These are phyloP conservation scores for Fusarium oligoseptatum DNA, from an alignment of 2,329 filamentous ascomycete genomes.

Conservation along the genomic window DNA sequence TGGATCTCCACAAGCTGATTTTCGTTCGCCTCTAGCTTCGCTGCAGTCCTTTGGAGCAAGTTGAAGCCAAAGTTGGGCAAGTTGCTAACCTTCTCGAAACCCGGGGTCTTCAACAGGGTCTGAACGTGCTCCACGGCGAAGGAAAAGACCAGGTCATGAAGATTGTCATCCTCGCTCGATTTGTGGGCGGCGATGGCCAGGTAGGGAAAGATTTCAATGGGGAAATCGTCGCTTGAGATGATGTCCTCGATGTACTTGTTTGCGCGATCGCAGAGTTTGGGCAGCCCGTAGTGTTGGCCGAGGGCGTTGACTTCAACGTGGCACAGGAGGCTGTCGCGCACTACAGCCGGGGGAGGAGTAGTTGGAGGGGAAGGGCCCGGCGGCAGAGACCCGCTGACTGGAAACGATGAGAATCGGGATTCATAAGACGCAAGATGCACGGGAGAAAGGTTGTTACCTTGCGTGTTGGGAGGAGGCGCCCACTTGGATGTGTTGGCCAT, in stretches of 20 bases:
- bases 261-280: slow-evolving; percentile 20
- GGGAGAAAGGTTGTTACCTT: background rate
- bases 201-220: background rate
- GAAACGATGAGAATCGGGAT: background rate
- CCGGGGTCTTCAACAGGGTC: background rate
- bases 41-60: background rate
- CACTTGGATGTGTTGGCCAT: background rate
- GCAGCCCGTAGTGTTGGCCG: slow-evolving; percentile 37
- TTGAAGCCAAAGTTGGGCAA: background rate
- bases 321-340: slow-evolving; percentile 11
- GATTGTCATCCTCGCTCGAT: background rate
- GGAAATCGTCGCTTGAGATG: background rate
- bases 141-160: background rate
- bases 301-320: slow-evolving; percentile 42
- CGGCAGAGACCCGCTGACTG: background rate
- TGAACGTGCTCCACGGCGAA: background rate
- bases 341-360: background rate
- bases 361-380: background rate
- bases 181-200: slow-evolving; percentile 1
- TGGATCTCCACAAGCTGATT: background rate
- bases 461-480: background rate
- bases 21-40: background rate
- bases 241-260: slow-evolving; percentile 17
- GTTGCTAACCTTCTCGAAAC: background rate
- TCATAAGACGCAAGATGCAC: too few relatives aligned